phyloP scores from a whole-genome alignment of 306 rosid species.

The Spatholobus suberectus region DNA sequence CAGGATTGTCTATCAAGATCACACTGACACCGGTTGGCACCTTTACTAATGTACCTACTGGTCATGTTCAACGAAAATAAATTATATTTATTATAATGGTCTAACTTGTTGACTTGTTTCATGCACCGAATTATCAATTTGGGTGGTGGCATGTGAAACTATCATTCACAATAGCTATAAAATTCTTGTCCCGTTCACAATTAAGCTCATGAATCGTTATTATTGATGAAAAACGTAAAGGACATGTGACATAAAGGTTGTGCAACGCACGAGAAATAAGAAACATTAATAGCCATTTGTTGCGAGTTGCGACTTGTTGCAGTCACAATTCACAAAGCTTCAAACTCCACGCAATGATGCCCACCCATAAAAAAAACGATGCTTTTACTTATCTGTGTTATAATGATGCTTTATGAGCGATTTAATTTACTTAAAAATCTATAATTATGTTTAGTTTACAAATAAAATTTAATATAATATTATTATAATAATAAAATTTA shows the following conservation, averaged over 20 bases:
- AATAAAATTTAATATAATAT: too few relatives aligned
- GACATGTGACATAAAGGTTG: constrained; percentile 30
- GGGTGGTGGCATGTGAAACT: constrained; percentile 16
- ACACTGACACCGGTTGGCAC: too few relatives aligned
- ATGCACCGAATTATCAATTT: constrained; percentile 1
- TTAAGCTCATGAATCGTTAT: neutral
- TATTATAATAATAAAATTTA: too few relatives aligned
- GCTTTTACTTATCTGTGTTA: constrained; percentile 18
- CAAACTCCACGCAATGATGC: constrained; percentile 6
- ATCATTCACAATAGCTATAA: constrained; percentile 3
- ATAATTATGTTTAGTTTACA: too few relatives aligned
- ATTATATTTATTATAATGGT: neutral
- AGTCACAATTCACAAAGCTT: neutral
- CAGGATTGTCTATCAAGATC: neutral
- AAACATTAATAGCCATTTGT: constrained; percentile 31
- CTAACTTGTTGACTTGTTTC: neutral
- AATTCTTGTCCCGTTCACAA: neutral
- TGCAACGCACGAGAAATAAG: constrained; percentile 30
- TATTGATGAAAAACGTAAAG: neutral
- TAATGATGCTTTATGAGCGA: neutral
- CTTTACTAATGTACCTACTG: too few relatives aligned
- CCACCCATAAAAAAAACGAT: neutral
- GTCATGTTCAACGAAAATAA: neutral
- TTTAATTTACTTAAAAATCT: neutral
- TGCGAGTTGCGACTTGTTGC: neutral